Base-by-base conservation (phyloP, 495 filamentous ascomycete species). In the Cladorrhinum samala region DNA sequence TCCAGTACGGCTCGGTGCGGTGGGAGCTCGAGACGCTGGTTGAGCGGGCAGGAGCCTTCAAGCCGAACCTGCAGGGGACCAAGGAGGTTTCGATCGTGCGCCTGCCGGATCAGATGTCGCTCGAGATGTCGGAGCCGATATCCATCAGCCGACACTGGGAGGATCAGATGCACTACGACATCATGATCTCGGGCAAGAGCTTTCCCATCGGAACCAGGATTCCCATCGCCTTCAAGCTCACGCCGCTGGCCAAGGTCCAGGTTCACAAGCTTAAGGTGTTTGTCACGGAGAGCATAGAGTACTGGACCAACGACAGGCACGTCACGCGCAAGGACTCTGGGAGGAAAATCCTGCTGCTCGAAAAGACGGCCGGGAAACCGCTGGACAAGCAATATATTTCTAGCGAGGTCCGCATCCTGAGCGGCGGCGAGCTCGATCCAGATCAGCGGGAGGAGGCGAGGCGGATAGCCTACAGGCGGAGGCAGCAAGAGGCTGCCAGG, bases 71-170 rank as follows among this genome's bases (percentile, higher is more conserved):
- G 2, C 75, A 89, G 33, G 93, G 93, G 17, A 78, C 73, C 13
- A 86, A 89, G 67, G 94, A 97, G 65, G 83, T 98, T 9, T 81
- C 79, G 3, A 80, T 98, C 41, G 87, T 98, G 23, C 85, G 93
- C 14, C 84, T 92, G 1, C 93, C 93, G 0, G 84, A 92, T 16
- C 90, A 97, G 72, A 81, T 91, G 45, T 97, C 92, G 3, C 73
- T 97, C 46, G 94, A 98, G 63, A 88, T 90, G 68, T 83, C 91
- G 21, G 93, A 98, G 63, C 93, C 93, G 13, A 98, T 98, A 67
- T 92, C 92, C 18, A 97, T 98, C 61, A 96, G 88, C 49, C 78
- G 93, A 20, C 91, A 90, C 51, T 98, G 93, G 93, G 93, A 98
- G 62, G 94, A 98, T 62, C 93, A 98, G 62, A 78, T 98, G 27